Evolutionary conservation across 208 protist species (phyloP).

Genomic region (Crithidia expoeki): DNA sequence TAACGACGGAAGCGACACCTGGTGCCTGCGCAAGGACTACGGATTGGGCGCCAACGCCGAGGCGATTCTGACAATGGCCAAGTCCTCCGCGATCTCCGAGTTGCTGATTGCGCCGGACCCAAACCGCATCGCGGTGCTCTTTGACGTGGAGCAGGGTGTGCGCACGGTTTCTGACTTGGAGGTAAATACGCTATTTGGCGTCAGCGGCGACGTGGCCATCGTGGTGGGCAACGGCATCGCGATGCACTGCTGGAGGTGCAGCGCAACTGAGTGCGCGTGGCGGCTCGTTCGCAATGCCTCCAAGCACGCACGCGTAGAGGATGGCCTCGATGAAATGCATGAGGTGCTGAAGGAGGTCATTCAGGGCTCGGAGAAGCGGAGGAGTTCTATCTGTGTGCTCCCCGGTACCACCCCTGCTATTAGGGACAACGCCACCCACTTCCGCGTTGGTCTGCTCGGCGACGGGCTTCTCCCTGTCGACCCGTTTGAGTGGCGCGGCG

Average conservation of each 20-base stretch:
- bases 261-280: constrained; percentile 45
- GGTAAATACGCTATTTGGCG: constrained; percentile 41
- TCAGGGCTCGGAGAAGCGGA: constrained; percentile 38
- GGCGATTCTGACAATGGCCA: constrained; percentile 65
- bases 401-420: constrained; percentile 77
- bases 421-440: constrained; percentile 49
- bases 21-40: constrained; percentile 77
- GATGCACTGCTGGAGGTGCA: constrained; percentile 63
- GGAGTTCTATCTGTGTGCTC: constrained; percentile 34
- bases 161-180: constrained; percentile 16
- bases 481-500: constrained; percentile 85
- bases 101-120: constrained; percentile 70
- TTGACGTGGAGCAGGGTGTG: constrained; percentile 64
- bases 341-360: constrained; percentile 23
- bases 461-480: constrained; percentile 84
- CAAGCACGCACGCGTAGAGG: constrained; percentile 11
- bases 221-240: constrained; percentile 59
- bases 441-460: constrained; percentile 59
- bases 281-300: constrained; percentile 38
- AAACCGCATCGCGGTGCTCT: constrained; percentile 60
- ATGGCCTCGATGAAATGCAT: constrained; percentile 26
- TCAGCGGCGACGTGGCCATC: constrained; percentile 52
- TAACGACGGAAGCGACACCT: constrained; percentile 66
- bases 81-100: constrained; percentile 36
- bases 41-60: constrained; percentile 62